A percentile compares a stretch with the other conserved stretches of the same genome.
Conservation (phyloP, 2,329 filamentous ascomycete genomes). For the Pseudogymnoascus sp. region DNA sequence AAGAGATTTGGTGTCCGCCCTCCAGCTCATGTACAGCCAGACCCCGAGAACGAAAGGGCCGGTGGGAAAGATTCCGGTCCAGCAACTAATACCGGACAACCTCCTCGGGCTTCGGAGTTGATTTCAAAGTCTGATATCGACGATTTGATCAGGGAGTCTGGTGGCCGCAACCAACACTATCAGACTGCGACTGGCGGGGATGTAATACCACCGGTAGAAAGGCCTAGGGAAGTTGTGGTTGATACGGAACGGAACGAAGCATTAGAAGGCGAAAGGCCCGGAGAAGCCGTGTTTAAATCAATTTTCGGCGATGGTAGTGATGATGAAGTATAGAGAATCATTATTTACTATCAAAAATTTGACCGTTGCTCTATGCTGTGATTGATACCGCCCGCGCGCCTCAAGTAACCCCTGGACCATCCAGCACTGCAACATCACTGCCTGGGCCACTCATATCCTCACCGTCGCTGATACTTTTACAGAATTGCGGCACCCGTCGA, state of each 20-base stretch:
- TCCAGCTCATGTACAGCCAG: slow-evolving; percentile 58
- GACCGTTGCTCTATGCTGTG: not conserved
- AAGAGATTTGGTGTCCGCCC: slow-evolving; percentile 88
- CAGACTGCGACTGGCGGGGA: slow-evolving; percentile 9
- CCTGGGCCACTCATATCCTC: not conserved
- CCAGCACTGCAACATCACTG: not conserved
- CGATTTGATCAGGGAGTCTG: slow-evolving; percentile 44
- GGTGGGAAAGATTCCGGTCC: slow-evolving; percentile 12
- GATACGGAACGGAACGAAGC: slow-evolving; percentile 74
- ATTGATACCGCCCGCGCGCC: not conserved
- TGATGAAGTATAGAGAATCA: slow-evolving; percentile 44
- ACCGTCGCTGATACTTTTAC: not conserved
- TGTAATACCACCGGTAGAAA: slow-evolving; percentile 15
- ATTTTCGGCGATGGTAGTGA: slow-evolving; percentile 87
- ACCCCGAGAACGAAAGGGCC: slow-evolving; percentile 35
- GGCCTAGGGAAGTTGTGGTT: slow-evolving; percentile 36
- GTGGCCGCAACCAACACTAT: slow-evolving; percentile 24
- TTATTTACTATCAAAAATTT: not conserved
- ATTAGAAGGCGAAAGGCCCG: slow-evolving; percentile 65
- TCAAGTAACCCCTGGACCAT: not conserved
- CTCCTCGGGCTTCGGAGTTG: slow-evolving; percentile 37
- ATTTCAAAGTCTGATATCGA: slow-evolving; percentile 50
- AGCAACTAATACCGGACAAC: slow-evolving; percentile 13
- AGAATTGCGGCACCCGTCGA: not conserved
- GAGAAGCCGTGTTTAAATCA: slow-evolving; percentile 79